phyloP scores from a whole-genome alignment of 169 alveolate species.

The Amoebophrya sp. region DNA sequence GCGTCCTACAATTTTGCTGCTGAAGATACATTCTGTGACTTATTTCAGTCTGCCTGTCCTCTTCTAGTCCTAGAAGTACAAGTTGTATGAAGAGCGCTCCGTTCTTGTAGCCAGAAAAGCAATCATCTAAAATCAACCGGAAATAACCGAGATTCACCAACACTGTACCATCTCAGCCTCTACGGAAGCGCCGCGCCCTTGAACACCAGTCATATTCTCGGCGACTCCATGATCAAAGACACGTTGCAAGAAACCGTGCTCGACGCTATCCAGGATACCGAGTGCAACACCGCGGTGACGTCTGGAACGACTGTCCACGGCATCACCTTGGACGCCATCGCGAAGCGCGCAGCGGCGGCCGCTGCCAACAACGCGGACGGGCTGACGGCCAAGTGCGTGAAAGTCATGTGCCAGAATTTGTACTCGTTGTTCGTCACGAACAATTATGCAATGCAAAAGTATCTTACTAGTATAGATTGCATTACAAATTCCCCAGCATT shows the following conservation, averaged over 20 bases:
- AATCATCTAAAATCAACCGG: too few species aligned
- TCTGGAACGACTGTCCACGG: background rate
- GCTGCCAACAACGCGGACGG: constrained; percentile 3
- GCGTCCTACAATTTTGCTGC: too few species aligned
- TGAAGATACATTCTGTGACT: too few species aligned
- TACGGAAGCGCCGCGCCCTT: background rate
- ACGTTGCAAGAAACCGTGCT: background rate
- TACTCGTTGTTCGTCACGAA: background rate
- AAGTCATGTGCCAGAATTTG: background rate
- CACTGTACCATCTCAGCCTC: too few species aligned
- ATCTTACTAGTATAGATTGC: too few species aligned
- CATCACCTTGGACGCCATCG: background rate
- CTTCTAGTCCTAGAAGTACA: too few species aligned
- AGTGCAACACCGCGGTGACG: background rate
- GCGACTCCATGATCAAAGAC: background rate
- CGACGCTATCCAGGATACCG: background rate
- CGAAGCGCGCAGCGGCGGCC: background rate
- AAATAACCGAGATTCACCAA: too few species aligned
- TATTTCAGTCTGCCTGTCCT: too few species aligned
- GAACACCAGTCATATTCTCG: background rate
- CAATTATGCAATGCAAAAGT: too few species aligned
- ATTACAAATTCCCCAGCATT: too few species aligned
- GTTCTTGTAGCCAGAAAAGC: too few species aligned
- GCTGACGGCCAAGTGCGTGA: background rate
- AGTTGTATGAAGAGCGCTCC: too few species aligned